Base-by-base conservation (phyloP, 1,284 basidiomycete genomes). In the Trichosporon inkin region DNA sequence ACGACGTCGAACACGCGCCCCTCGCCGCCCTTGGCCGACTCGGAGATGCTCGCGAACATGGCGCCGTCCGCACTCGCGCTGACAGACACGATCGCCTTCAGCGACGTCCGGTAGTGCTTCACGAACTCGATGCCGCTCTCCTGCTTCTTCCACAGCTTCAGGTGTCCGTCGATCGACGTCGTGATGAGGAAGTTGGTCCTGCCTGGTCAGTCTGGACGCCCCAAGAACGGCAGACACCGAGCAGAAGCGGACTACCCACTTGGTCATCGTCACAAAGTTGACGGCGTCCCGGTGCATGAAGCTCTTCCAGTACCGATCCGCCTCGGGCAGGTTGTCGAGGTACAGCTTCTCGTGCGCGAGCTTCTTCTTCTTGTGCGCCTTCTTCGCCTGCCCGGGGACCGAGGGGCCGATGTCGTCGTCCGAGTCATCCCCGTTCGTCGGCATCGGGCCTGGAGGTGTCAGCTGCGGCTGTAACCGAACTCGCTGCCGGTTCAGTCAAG, bases 121-220 rank as follows among this genome's bases (percentile, higher is more conserved):
- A 94, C 90, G 71, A 93, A 94, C 78, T 95, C 91, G 70, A 94
- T 90, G 7, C 92, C 92, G 6, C 82, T 77, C 13, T 93, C 88
- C 79, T 96, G 92, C 79, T 99, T 99, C 82, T 97, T 98, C 96
- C 96, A 99, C 28, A 99, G 81, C 78, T 99, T 99, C 69, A 99
- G 80, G 77, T 95, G 90, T 1, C 96, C 96, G 71, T 99, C 95
- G 11, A 93, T 78, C 1, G 93, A 97, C 1, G 94, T 93, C 2
- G 96, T 99, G 61, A 99, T 84, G 56, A 98, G 74, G 71, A 98
- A 99, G 66, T 92, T 87, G 5, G 92, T 94, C 71, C 92, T 94
- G 68, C 13, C n/a, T 16, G 4, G 55, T 57, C 40, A 60, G 57
- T 38, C 10, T 38, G 28, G 32, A 1, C n/a, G 10, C 14, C 16